phyloP scores from a whole-genome alignment of 805 yeast genomes.

The Saturnispora quitensis region DNA sequence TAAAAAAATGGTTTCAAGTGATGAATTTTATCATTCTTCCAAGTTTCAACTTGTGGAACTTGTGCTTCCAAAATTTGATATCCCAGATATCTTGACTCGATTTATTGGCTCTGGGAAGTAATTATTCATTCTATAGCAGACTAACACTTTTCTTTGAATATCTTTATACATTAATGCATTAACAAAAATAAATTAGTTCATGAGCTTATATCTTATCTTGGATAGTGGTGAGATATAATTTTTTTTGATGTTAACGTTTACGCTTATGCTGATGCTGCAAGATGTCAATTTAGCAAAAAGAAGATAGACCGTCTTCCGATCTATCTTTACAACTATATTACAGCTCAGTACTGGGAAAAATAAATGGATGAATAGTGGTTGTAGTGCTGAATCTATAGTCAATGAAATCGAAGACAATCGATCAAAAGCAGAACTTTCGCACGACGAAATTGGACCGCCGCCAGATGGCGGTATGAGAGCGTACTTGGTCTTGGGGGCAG shows the following conservation, averaged over 20 bases:
- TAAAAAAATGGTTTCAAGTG: conserved; percentile 25
- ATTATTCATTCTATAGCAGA: background rate
- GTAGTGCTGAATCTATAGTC: background rate
- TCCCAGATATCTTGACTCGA: conserved; percentile 32
- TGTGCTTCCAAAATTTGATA: conserved; percentile 48
- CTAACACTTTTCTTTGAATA: background rate
- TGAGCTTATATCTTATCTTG: background rate
- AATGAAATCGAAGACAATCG: background rate
- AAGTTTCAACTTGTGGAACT: conserved; percentile 50
- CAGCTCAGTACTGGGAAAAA: background rate
- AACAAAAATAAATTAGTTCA: background rate
- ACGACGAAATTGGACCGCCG: background rate
- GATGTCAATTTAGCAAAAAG: background rate
- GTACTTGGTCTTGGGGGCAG: conserved; percentile 46
- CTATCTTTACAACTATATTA: background rate
- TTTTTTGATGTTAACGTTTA: background rate
- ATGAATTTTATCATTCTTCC: conserved; percentile 26
- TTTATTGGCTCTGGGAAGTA: background rate
- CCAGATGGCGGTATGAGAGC: conserved; percentile 41
- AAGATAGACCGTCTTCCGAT: background rate
- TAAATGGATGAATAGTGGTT: background rate
- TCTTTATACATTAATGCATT: background rate
- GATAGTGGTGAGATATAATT: background rate
- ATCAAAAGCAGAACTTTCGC: background rate
- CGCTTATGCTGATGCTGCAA: background rate